Percentiles rank a stretch among this genome's conserved stretches.
Evolutionary conservation across 352 stramenopile species (phyloP).

Genomic region (Phytophthora chlamydospora): DNA sequence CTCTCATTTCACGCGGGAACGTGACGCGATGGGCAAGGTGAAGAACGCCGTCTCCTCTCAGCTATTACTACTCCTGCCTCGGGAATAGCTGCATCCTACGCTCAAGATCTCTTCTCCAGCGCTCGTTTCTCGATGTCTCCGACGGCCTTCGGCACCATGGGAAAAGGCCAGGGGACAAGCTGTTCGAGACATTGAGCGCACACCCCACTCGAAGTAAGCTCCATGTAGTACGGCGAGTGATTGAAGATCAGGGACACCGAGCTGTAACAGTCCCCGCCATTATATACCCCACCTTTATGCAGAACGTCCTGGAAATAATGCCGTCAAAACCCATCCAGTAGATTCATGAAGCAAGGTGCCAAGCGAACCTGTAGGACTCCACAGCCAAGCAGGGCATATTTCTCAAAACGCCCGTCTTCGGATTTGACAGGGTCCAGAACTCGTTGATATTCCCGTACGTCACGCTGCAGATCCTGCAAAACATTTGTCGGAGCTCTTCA

Average conservation of each 20-base stretch:
- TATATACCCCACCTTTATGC: not conserved
- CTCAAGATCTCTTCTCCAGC: not conserved
- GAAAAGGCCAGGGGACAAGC: not conserved
- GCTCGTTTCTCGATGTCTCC: constrained; percentile 10
- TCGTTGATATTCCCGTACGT: constrained; percentile 5
- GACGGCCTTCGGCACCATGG: constrained; percentile 3
- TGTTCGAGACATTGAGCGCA: not conserved
- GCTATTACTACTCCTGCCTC: too few species aligned
- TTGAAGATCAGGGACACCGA: constrained; percentile 8
- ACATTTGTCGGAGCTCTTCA: not conserved
- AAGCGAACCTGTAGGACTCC: constrained; percentile 14
- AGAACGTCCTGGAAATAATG: constrained; percentile 1
- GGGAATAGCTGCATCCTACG: too few species aligned
- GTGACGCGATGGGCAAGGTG: too few species aligned
- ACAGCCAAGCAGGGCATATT: constrained; percentile 8
- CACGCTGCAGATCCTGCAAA: constrained; percentile 11
- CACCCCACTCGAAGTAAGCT: constrained; percentile 10
- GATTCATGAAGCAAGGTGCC: not conserved
- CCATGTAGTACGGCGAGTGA: constrained; percentile 20
- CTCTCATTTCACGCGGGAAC: too few species aligned
- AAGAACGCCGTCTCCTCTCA: too few species aligned
- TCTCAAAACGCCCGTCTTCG: not conserved
- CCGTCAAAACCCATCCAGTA: not conserved
- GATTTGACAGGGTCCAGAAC: constrained; percentile 5
- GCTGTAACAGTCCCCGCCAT: not conserved